Base-by-base conservation (phyloP, 768 basidiomycete species). In the Tulasnella sp. region DNA sequence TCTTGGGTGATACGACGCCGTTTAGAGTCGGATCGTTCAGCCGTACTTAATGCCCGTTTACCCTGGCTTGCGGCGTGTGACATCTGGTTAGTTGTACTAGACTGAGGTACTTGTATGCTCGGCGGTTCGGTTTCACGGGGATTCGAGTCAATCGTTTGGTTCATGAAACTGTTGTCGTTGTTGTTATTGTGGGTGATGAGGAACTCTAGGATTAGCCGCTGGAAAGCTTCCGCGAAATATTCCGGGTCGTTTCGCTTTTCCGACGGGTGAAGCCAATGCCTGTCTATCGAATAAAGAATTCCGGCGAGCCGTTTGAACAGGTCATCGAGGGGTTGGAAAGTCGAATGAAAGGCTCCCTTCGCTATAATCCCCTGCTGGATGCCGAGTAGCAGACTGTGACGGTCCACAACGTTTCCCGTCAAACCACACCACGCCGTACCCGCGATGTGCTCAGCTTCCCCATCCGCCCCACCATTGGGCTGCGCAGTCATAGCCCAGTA, bases 181-280 rank as follows among this genome's bases (percentile, higher is more conserved):
- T 45, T 42, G 7, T 52, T 39, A 17, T 67, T 37, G 58, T 75
- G 74, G 2, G 14, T 29, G 40, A 49, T 29, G 39, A 76, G 67
- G 38, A 69, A 38, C n/a, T 69, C 22, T 67, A 39, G 37, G 38
- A 76, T 69, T 9, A 70, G 68, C 25, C 68, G 68, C 36, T 70
- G 68, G 68, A 70, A 70, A 70, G 68, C 68, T 70, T 70, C 68
- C 22, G 68, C 68, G 29, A 37, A 70, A 70, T 70, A 70, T 19
- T 70, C 68, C 39, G 68, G 68, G 68, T 70, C 36, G 68, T 70
- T 70, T 70, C 68, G 68, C 4, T 4, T 37, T 70, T 70, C 36
- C 34, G 29, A 4, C 7, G 1, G 0, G 15, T 22, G 29, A 70
- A 70, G 68, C 68, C 68, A 70, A 70, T 70, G 39, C 68, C 68